Percentiles rank a stretch among this genome's conserved stretches.
Evolutionary conservation across 1,139 yeast genomes (phyloP).

Genomic region (Pichia sp.): DNA sequence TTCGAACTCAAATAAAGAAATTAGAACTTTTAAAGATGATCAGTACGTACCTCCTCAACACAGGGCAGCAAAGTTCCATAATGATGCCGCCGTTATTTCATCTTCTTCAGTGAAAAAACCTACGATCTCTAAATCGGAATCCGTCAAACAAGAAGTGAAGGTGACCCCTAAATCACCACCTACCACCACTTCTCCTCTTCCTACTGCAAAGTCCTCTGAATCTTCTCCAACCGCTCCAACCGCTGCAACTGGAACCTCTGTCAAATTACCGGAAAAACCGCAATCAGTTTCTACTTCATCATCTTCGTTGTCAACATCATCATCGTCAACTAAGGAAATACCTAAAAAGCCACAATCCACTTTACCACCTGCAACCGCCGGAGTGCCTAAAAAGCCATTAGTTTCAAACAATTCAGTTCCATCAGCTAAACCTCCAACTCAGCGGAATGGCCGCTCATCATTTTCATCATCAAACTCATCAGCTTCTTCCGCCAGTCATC

Average conservation of each 20-base stretch:
- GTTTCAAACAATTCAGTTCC: too few species aligned
- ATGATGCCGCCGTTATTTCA: constrained; percentile 70
- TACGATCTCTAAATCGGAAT: neutral
- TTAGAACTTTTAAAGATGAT: neutral
- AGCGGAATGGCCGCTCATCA: neutral
- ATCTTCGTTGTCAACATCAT: neutral
- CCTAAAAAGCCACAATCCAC: neutral
- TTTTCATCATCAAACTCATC: constrained; percentile 1
- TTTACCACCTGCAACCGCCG: neutral
- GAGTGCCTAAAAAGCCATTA: neutral
- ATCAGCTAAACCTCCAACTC: neutral
- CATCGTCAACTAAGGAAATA: neutral
- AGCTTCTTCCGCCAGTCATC: neutral
- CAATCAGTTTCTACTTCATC: neutral
- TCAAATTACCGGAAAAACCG: constrained; percentile 9
- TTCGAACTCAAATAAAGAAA: constrained; percentile 15
- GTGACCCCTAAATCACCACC: neutral
- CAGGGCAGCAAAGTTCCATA: constrained; percentile 53
- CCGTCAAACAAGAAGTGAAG: neutral
- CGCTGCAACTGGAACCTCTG: constrained; percentile 9
- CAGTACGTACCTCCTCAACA: constrained; percentile 15
- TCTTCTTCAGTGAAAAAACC: constrained; percentile 5
- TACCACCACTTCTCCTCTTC: neutral
- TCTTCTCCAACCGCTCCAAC: constrained; percentile 1
- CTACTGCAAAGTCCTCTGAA: neutral